phyloP scores from a whole-genome alignment of 2,329 filamentous ascomycete genomes.

The Ophiostoma angusticollis region DNA sequence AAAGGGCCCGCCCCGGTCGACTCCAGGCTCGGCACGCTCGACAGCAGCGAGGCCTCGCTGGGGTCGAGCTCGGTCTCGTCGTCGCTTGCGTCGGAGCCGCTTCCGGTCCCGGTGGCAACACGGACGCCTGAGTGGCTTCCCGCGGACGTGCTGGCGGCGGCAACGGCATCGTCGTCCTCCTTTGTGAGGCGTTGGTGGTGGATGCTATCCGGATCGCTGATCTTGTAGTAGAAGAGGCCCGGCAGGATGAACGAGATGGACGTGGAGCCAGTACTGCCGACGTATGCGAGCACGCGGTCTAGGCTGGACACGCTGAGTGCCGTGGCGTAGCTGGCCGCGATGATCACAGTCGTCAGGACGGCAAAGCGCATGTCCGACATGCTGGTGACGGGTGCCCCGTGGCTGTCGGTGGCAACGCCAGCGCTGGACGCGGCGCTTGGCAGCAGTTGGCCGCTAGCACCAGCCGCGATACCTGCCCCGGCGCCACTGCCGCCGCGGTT shows the following conservation, averaged over 20 bases:
- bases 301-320: conserved; percentile 85
- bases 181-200: conserved; percentile 81
- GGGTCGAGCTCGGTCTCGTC: conserved; percentile 32
- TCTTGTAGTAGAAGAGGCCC: conserved; percentile 96
- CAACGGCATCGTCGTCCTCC: conserved; percentile 75
- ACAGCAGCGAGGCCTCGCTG: conserved; percentile 24
- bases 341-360: conserved; percentile 71
- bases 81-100: conserved; percentile 18
- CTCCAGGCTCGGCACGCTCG: conserved; percentile 32
- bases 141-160: conserved; percentile 31
- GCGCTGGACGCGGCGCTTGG: conserved; percentile 21
- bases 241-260: conserved; percentile 96
- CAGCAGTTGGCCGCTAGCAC: conserved; percentile 33
- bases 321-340: conserved; percentile 72
- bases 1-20: conserved; percentile 24
- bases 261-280: conserved; percentile 86
- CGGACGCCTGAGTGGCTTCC: too few relatives aligned
- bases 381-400: conserved; percentile 40
- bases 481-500: conserved; percentile 24
- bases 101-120: too few relatives aligned
- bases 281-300: conserved; percentile 85
- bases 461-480: too few relatives aligned
- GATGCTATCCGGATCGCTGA: conserved; percentile 75
- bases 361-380: conserved; percentile 88
- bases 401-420: conserved; percentile 26